Evolutionary conservation across 2,329 filamentous ascomycete genomes (phyloP).

Genomic region (Fusarium algeriense): DNA sequence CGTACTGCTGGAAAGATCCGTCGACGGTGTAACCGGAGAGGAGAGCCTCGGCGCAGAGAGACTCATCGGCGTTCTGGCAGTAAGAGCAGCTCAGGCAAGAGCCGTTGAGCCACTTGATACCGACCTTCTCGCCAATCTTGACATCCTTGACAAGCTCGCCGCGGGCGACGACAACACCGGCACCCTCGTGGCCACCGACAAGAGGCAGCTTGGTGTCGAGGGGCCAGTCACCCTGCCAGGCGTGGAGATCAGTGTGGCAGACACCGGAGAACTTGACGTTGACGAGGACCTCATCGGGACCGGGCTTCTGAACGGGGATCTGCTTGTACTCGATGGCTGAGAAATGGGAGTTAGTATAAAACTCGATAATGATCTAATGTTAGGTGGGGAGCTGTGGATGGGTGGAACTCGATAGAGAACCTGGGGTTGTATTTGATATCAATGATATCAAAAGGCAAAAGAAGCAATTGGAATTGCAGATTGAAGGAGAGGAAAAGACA

Average conservation of each 20-base stretch:
- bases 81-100: slow-evolving; percentile 86
- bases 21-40: slow-evolving; percentile 95
- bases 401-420: slow-evolving; percentile 30
- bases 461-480: slow-evolving; percentile 16
- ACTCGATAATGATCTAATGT: slow-evolving; percentile 4
- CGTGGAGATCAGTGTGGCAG: slow-evolving; percentile 86
- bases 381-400: slow-evolving; percentile 24
- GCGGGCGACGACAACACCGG: slow-evolving; percentile 83
- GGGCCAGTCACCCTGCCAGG: slow-evolving; percentile 92
- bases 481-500: slow-evolving; percentile 47
- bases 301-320: slow-evolving; percentile 84
- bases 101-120: slow-evolving; percentile 94
- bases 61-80: slow-evolving; percentile 85
- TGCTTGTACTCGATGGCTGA: slow-evolving; percentile 77
- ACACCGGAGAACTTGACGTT: slow-evolving; percentile 93
- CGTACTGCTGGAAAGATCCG: slow-evolving; percentile 93
- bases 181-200: slow-evolving; percentile 84
- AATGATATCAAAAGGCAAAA: slow-evolving; percentile 19
- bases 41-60: slow-evolving; percentile 79
- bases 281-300: slow-evolving; percentile 89
- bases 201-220: slow-evolving; percentile 84
- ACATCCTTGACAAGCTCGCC: slow-evolving; percentile 83
- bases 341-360: slow-evolving; percentile 32
- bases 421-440: slow-evolving; percentile 19
- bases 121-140: slow-evolving; percentile 85